Conservation (phyloP, 805 yeast species). For the Hanseniaspora guilliermondii region DNA sequence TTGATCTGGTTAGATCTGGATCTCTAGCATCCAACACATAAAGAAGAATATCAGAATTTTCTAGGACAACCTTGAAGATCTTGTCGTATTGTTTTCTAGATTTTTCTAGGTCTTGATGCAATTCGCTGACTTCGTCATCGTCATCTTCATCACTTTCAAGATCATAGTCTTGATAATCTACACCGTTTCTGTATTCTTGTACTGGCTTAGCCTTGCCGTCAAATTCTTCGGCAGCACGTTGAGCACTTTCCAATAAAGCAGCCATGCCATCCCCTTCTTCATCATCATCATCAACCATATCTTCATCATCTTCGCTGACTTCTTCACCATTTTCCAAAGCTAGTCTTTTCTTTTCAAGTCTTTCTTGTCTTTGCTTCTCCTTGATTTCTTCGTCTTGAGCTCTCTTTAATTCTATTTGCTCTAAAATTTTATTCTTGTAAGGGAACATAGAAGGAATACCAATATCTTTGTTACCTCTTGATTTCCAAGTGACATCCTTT, state of each 20-base stretch:
- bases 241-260: constrained; percentile 83
- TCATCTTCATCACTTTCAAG: constrained; percentile 26
- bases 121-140: constrained; percentile 35
- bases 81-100: constrained; percentile 88
- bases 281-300: constrained; percentile 15
- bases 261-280: constrained; percentile 35
- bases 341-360: constrained; percentile 30
- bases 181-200: constrained; percentile 27
- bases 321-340: constrained; percentile 29
- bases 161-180: constrained; percentile 42
- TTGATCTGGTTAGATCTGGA: constrained; percentile 88
- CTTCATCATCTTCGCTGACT: constrained; percentile 26
- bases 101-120: constrained; percentile 35
- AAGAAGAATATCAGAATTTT: constrained; percentile 76
- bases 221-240: constrained; percentile 67
- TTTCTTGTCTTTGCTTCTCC: constrained; percentile 38
- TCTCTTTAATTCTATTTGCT: constrained; percentile 55
- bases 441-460: constrained; percentile 95
- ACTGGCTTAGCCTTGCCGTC: constrained; percentile 35
- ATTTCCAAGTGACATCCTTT: constrained; percentile 89
- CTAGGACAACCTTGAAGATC: constrained; percentile 85
- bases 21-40: constrained; percentile 97
- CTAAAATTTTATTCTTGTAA: constrained; percentile 71
- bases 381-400: constrained; percentile 44
- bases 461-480: constrained; percentile 70